Evolutionary conservation across 2,329 filamentous ascomycete species (phyloP), one percentile per base, ranked within the genome.

Genomic region (Exophiala sp.): DNA sequence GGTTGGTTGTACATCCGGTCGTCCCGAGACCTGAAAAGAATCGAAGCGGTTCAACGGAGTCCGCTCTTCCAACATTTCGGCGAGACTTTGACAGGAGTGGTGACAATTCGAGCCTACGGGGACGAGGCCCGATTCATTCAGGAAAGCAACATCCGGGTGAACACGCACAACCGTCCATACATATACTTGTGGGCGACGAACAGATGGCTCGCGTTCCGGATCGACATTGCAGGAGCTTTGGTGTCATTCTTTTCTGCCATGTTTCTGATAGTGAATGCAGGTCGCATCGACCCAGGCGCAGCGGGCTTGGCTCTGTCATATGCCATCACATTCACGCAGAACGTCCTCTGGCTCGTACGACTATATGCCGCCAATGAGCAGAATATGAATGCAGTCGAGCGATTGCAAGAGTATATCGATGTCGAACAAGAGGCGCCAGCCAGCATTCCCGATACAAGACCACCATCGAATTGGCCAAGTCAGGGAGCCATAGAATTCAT

Each of bases 321-420:
- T 63, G 93, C 93, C 13, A 88, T 98, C 60, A 91, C 88, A 1
- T 98, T 98, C 63, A 95, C 90, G 0, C 93, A 98, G 67, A 97
- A 95, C 59, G 86, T 98, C 5, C 73, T 98, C 14, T 98, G 93
- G 93, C 82, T 97, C 48, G 90, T 98, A 23, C 84, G 93, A 40
- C 77, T 96, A 11, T 98, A 98, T 66, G 85, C 90, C 0, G 82
- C 87, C 64, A 96, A 97, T 63, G 93, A 98, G 70, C 93, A 98
- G 69, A 97, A 96, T 70, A 97, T 98, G 93, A 98, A 98, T 70
- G 91, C 91, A 2, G 90, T 97, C 42, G 93, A 98, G 70, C 87
- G 93, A 63, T 85, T 98, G 64, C 94, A 95, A 72, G 93, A 98
- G 66, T 98, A 97, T 64, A 79, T 97, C 29, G 88, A 97, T 38